phyloP scores from a whole-genome alignment of 2,329 filamentous ascomycete genomes.

The Setomelanomma holmii region DNA sequence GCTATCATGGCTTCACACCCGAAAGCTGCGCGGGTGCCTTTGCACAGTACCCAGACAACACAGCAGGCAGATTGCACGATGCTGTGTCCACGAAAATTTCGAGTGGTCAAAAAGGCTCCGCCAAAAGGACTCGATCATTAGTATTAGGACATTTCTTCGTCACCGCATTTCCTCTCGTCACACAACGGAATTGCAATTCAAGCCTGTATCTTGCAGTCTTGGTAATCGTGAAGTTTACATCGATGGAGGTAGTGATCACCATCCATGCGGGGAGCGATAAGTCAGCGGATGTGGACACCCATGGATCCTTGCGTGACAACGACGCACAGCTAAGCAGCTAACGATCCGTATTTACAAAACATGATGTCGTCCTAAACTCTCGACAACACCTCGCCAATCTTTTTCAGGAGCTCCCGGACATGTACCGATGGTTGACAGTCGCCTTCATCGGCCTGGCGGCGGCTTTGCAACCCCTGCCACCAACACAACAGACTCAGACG shows the following conservation, averaged over 20 bases:
- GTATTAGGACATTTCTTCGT: too few species aligned
- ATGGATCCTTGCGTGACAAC: conserved; percentile 7
- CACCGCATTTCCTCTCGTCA: too few species aligned
- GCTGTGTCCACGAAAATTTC: too few species aligned
- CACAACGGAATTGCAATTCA: too few species aligned
- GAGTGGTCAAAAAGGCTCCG: too few species aligned
- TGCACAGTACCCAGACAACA: too few species aligned
- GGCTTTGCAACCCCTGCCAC: conserved; percentile 51
- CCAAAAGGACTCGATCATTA: too few species aligned
- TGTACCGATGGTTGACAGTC: conserved; percentile 17
- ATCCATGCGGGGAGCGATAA: conserved; percentile 33
- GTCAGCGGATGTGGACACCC: conserved; percentile 14
- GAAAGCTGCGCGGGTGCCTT: too few species aligned
- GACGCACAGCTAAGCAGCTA: too few species aligned
- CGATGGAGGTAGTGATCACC: conserved; percentile 12
- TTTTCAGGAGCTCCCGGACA: not conserved
- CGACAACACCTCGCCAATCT: not conserved
- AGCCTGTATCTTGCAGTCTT: too few species aligned
- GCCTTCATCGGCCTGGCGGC: conserved; percentile 24
- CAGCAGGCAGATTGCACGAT: too few species aligned
- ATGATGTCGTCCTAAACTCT: not conserved
- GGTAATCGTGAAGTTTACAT: conserved; percentile 31
- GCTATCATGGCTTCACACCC: too few species aligned
- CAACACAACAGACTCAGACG: conserved; percentile 35
- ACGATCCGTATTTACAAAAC: not conserved